Evolutionary conservation across 108 stramenopile genomes (phyloP).

Genomic region (Nitzschia sp.): DNA sequence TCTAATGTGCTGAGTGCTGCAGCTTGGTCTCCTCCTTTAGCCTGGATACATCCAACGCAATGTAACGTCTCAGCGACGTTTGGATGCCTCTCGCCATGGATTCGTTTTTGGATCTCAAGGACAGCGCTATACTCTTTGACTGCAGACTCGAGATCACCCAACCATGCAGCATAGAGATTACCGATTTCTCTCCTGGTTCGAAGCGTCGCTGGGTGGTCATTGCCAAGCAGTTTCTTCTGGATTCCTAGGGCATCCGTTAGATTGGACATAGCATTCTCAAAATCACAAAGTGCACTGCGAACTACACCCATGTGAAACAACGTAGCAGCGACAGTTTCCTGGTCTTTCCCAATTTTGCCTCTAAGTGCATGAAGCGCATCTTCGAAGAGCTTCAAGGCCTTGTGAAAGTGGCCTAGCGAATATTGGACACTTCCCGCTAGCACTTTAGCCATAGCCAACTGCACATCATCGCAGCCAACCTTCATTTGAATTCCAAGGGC

Average conservation of each 20-base stretch:
- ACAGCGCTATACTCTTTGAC: slow-evolving; percentile 45
- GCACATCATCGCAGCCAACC: slow-evolving; percentile 51
- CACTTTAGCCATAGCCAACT: slow-evolving; percentile 66
- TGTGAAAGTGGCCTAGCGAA: slow-evolving; percentile 51
- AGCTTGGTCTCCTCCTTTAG: slow-evolving; percentile 45
- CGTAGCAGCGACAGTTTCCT: slow-evolving; percentile 65
- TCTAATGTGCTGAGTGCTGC: slow-evolving; percentile 52
- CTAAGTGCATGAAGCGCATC: slow-evolving; percentile 52
- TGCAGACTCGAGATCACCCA: slow-evolving; percentile 46
- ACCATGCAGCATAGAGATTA: slow-evolving; percentile 47
- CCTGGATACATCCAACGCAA: slow-evolving; percentile 57
- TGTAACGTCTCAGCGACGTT: slow-evolving; percentile 63
- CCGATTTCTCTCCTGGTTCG: slow-evolving; percentile 62
- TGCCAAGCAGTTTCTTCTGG: slow-evolving; percentile 49
- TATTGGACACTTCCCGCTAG: slow-evolving; percentile 62
- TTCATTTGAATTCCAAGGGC: slow-evolving; percentile 60
- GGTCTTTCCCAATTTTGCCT: slow-evolving; percentile 48
- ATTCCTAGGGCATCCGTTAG: slow-evolving; percentile 52
- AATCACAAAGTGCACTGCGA: slow-evolving; percentile 49
- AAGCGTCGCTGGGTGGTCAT: slow-evolving; percentile 58
- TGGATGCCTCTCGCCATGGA: slow-evolving; percentile 65
- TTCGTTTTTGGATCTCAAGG: slow-evolving; percentile 42
- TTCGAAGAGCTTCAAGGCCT: slow-evolving; percentile 56
- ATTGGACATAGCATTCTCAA: slow-evolving; percentile 51
- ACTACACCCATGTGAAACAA: slow-evolving; percentile 62